A percentile compares a stretch with the other conserved stretches of the same genome.
Conservation (phyloP, 257 asterid species). For the Solanum pinnatisectum region DNA sequence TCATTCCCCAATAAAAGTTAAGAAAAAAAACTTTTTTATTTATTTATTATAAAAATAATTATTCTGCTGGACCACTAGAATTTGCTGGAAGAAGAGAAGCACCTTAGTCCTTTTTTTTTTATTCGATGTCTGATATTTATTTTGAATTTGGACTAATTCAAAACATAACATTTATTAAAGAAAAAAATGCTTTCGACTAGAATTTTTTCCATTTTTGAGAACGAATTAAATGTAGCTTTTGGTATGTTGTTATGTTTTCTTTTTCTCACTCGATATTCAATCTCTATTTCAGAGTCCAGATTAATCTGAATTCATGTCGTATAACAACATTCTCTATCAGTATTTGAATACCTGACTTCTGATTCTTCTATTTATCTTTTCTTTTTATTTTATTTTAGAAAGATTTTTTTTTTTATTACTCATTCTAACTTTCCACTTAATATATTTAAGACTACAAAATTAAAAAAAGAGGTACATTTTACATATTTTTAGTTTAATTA, state of each 20-base stretch:
- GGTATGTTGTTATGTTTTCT: not conserved
- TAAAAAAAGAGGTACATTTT: too few relatives aligned
- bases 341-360: not conserved
- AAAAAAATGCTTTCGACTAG: not conserved
- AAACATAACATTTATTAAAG: not conserved
- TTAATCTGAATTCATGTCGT: not conserved
- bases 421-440: not conserved
- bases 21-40: not conserved
- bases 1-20: not conserved
- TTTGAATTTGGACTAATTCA: not conserved
- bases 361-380: too few relatives aligned
- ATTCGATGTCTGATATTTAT: not conserved
- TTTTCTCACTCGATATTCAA: not conserved
- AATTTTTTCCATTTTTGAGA: not conserved
- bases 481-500: not conserved
- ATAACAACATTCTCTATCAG: not conserved
- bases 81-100: not conserved
- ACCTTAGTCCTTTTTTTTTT: not conserved
- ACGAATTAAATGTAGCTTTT: not conserved
- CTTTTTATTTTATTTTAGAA: too few relatives aligned
- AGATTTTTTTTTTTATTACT: not conserved
- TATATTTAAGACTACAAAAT: too few relatives aligned
- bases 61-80: not conserved
- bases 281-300: fast-evolving
- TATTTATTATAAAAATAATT: not conserved